A percentile compares a stretch with the other conserved stretches of the same genome.
These are phyloP conservation scores for Spatholobus suberectus DNA, from an alignment of 306 rosid genomes.

Conservation along the genomic window DNA sequence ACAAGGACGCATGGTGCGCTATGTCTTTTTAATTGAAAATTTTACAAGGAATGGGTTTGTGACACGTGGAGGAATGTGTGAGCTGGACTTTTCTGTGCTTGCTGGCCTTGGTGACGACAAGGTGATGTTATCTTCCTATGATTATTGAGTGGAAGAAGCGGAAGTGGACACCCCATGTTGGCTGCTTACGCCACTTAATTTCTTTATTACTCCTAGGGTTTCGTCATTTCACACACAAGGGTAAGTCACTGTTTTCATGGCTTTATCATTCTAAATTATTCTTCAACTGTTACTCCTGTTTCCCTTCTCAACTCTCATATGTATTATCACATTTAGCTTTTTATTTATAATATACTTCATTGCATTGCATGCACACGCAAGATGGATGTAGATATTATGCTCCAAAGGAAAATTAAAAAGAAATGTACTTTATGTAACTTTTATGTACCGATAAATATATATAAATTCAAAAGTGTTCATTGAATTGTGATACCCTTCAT, in stretches of 20 bases:
- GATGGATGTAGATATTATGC: neutral
- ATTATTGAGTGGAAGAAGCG: conserved; percentile 49
- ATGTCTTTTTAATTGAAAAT: conserved; percentile 20
- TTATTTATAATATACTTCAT: neutral
- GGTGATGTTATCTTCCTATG: conserved; percentile 71
- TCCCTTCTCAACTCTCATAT: conserved; percentile 17
- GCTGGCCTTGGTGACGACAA: conserved; percentile 68
- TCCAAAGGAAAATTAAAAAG: neutral
- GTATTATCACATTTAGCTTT: neutral
- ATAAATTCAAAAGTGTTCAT: neutral
- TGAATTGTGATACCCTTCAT: neutral
- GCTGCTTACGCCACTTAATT: conserved; percentile 25
- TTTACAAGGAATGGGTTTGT: conserved; percentile 27
- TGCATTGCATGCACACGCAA: conserved; percentile 17
- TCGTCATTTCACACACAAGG: conserved; percentile 32
- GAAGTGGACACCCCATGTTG: conserved; percentile 63
- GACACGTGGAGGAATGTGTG: conserved; percentile 66
- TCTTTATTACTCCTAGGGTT: conserved; percentile 23
- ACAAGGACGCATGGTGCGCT: conserved; percentile 40
- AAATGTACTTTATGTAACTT: neutral
- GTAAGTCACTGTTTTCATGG: neutral
- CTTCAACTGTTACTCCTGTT: neutral
- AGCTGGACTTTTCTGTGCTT: conserved; percentile 66
- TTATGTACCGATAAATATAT: neutral
- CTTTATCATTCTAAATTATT: conserved; percentile 12